phyloP scores from a whole-genome alignment of 768 basidiomycete genomes.

The Termitomyces sp. region DNA sequence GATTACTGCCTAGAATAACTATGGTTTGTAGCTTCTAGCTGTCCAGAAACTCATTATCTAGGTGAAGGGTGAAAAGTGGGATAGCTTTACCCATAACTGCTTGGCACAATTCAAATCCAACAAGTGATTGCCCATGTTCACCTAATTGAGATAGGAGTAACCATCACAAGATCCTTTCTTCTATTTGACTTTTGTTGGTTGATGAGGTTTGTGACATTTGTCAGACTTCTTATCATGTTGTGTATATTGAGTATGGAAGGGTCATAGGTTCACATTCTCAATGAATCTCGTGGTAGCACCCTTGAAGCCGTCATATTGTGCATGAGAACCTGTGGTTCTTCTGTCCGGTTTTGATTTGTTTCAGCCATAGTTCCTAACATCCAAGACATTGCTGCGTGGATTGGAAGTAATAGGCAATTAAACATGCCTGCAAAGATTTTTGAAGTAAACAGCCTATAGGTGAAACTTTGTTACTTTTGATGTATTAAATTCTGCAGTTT shows the following conservation, averaged over 20 bases:
- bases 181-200: too few relatives aligned
- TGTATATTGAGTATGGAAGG: too few relatives aligned
- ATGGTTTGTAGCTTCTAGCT: conserved; percentile 45
- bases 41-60: not conserved
- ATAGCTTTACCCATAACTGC: conserved; percentile 88
- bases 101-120: conserved; percentile 16
- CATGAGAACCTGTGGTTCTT: too few relatives aligned
- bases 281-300: conserved; percentile 85
- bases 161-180: too few relatives aligned
- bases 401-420: conserved; percentile 39
- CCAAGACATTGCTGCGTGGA: conserved; percentile 85
- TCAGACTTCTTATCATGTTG: too few relatives aligned
- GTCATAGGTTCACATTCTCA: too few relatives aligned
- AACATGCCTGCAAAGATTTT: conserved; percentile 55
- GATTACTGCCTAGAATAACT: conserved; percentile 51
- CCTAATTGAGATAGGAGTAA: too few relatives aligned
- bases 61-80: conserved; percentile 90
- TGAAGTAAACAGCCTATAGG: conserved; percentile 39
- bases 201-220: too few relatives aligned
- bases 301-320: conserved; percentile 93
- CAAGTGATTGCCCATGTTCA: not conserved
- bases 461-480: not conserved
- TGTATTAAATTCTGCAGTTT: too few relatives aligned
- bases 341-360: too few relatives aligned
- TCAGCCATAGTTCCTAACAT: conserved; percentile 96